phyloP scores from a whole-genome alignment of 176 grass and related monocot genomes.

The Aegilops speltoides region DNA sequence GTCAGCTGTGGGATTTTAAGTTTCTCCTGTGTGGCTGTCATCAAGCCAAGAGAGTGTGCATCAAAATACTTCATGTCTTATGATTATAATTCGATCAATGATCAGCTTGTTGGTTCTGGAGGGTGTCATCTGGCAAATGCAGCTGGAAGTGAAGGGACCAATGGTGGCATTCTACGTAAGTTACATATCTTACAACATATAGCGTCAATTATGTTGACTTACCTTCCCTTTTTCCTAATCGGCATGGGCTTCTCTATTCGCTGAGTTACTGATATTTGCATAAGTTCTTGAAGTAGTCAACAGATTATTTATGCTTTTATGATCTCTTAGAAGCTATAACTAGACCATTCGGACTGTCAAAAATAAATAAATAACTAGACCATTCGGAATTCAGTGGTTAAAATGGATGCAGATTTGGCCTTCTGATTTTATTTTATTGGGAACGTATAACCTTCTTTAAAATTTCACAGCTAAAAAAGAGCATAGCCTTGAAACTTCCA shows the following conservation, averaged over 20 bases:
- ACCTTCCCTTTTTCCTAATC: background rate
- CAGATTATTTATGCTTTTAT: background rate
- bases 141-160: slow-evolving; percentile 14
- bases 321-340: background rate
- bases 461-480: background rate
- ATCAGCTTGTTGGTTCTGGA: slow-evolving; percentile 41
- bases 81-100: slow-evolving; percentile 60
- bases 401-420: background rate
- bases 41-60: slow-evolving; percentile 76
- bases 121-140: slow-evolving; percentile 21
- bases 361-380: too few relatives aligned
- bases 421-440: background rate
- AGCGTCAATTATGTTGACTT: background rate
- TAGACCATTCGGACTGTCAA: too few relatives aligned
- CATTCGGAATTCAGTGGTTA: background rate
- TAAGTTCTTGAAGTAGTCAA: background rate
- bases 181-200: slow-evolving; percentile 12
- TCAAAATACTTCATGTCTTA: slow-evolving; percentile 64
- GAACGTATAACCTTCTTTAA: background rate
- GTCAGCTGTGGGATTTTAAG: slow-evolving; percentile 95
- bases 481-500: background rate
- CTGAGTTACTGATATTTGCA: slow-evolving; percentile 11
- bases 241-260: background rate
- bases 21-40: slow-evolving; percentile 94
- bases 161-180: slow-evolving; percentile 35